Evolutionary conservation across 306 rosid species (phyloP).

Genomic region (Medicago ruthenica): DNA sequence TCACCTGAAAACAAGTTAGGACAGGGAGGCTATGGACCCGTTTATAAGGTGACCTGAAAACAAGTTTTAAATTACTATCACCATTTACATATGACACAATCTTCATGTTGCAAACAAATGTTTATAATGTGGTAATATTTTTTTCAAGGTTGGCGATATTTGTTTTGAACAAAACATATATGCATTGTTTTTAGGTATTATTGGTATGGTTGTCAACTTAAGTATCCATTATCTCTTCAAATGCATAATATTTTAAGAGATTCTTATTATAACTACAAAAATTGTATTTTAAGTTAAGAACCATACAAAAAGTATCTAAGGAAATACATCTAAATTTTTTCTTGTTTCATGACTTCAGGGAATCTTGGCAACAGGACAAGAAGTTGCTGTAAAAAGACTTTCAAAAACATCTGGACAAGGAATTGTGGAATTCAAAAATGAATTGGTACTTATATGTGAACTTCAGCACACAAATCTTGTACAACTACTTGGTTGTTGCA

Average conservation of each 20-base stretch:
- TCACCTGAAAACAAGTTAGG: constrained; percentile 35
- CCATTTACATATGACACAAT: too few species aligned
- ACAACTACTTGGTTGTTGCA: constrained; percentile 29
- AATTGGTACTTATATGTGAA: constrained; percentile 6
- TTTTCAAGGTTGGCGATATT: too few species aligned
- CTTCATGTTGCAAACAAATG: not conserved
- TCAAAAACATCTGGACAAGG: not conserved
- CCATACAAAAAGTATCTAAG: too few species aligned
- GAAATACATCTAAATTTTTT: too few species aligned
- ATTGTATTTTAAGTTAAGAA: too few species aligned
- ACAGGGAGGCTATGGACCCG: constrained; percentile 50
- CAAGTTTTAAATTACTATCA: too few species aligned
- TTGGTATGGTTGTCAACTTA: too few species aligned
- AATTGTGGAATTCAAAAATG: not conserved
- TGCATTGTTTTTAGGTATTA: too few species aligned
- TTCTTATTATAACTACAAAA: too few species aligned
- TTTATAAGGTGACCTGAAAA: constrained; percentile 35
- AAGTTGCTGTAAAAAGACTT: not conserved
- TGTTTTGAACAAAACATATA: too few species aligned
- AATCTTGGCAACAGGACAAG: not conserved
- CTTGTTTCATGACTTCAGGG: not conserved
- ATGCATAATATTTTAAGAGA: too few species aligned
- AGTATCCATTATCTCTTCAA: too few species aligned
- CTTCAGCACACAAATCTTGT: constrained; percentile 43
- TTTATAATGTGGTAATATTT: not conserved